Evolutionary conservation across 805 yeast species (phyloP).

Genomic region (Saturnispora sekii): DNA sequence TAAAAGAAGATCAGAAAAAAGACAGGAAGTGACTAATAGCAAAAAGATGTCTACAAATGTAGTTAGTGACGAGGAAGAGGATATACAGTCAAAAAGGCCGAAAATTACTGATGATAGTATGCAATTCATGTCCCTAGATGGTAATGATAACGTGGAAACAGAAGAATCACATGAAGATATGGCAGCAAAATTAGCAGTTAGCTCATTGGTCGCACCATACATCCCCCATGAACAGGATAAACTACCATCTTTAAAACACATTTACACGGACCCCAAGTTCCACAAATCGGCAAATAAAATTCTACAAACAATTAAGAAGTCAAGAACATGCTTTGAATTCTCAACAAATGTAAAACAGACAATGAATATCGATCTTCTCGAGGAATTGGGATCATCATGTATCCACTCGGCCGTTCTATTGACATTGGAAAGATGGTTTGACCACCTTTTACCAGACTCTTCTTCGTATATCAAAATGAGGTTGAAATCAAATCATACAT

Average conservation of each 20-base stretch:
- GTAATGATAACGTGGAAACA: neutral
- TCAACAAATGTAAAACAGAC: conserved; percentile 8
- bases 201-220: conserved; percentile 35
- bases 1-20: conserved; percentile 53
- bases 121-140: conserved; percentile 1
- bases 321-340: conserved; percentile 51
- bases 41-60: conserved; percentile 5
- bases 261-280: conserved; percentile 21
- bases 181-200: conserved; percentile 38
- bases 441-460: conserved; percentile 43
- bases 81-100: conserved; percentile 1
- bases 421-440: conserved; percentile 55
- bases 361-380: conserved; percentile 34
- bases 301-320: conserved; percentile 43
- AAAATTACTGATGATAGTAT: neutral
- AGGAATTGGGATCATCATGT: conserved; percentile 48
- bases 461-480: conserved; percentile 37
- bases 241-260: conserved; percentile 21
- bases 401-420: conserved; percentile 47
- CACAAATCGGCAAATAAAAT: conserved; percentile 22
- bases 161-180: conserved; percentile 14
- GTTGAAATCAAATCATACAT: conserved; percentile 28
- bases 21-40: conserved; percentile 19
- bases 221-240: conserved; percentile 13
- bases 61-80: conserved; percentile 9